Base-by-base conservation (phyloP, 768 basidiomycete species). In the Hypholoma fasciculare region DNA sequence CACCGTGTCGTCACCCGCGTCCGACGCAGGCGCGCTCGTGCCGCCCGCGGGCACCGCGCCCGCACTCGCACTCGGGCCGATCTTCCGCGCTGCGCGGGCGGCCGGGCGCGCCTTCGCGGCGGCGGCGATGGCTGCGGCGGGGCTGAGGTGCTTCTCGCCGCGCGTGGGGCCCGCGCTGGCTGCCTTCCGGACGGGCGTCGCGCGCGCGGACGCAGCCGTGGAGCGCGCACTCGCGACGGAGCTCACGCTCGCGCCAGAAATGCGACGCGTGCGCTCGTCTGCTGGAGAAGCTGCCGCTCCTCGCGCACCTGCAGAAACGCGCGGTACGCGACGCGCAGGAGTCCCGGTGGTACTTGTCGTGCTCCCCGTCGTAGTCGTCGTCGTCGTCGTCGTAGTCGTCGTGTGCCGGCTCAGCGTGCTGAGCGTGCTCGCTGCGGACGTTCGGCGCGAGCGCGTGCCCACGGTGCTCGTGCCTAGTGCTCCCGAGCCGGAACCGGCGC, bases 401-500 rank as follows among this genome's bases (percentile, higher is more conserved):
- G 66, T 63, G 3, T 57, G 62, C 49, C 43, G 54, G 49, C 60
- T 61, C 1, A 37, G 46, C 4, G 52, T 66, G 9, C 72, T 71
- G 0, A 63, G 47, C 1, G 69, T 68, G 7, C 74, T 74, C 4
- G 72, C 67, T 1, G 68, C 65, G 0, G 75, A 77, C 9, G 73
- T 68, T 20, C 65, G 66, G 17, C 75, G 65, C 14, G 72, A 70
- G 1, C 75, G 70, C 19, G 63, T 54, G 1, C 61, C 14, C 11
- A 52, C 14, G 8, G 58, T 53, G 8, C 52, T 37, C 0, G 40
- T 39, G 30, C 27, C 36, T 23, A 0, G 52, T 43, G n/a, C 52
- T 23, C 9, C 19, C 52, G 20, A 40, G 44, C 12, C 48, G n/a
- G 44, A 46, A 3, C 48, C 48, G 12, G 48, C 48, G 49, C 71